Conservation (phyloP, 768 basidiomycete genomes). For the Mycena belliarum region DNA sequence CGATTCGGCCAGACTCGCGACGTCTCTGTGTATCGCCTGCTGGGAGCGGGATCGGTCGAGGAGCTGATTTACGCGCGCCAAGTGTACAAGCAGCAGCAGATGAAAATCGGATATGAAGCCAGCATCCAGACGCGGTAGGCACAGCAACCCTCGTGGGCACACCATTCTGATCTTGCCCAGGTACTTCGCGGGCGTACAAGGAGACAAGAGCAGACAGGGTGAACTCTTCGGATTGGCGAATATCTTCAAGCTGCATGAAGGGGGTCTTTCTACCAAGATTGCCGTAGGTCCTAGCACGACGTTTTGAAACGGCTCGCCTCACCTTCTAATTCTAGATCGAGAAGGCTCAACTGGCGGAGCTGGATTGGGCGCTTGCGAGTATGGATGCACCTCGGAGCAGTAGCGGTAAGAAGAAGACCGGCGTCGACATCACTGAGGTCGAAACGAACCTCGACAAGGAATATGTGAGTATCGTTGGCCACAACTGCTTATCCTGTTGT, state of each 20-base stretch:
- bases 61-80: slow-evolving; percentile 88
- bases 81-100: slow-evolving; percentile 91
- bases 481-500: neutral
- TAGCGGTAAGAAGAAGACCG: slow-evolving; percentile 30
- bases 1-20: slow-evolving; percentile 86
- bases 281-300: slow-evolving; percentile 45
- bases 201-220: slow-evolving; percentile 70
- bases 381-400: slow-evolving; percentile 53
- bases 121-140: slow-evolving; percentile 76
- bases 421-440: slow-evolving; percentile 43
- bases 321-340: slow-evolving; percentile 59
- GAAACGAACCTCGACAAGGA: slow-evolving; percentile 49
- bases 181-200: slow-evolving; percentile 83
- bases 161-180: slow-evolving; percentile 33
- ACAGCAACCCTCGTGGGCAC: neutral
- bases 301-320: neutral
- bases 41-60: slow-evolving; percentile 86
- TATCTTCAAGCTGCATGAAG: slow-evolving; percentile 78
- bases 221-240: slow-evolving; percentile 87
- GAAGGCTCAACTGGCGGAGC: slow-evolving; percentile 66
- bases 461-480: slow-evolving; percentile 32
- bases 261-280: slow-evolving; percentile 69
- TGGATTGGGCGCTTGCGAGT: slow-evolving; percentile 81
- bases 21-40: slow-evolving; percentile 79
- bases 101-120: slow-evolving; percentile 86